Evolutionary conservation across 305 asterid species (phyloP).

Genomic region (Fraxinus angustifolia): DNA sequence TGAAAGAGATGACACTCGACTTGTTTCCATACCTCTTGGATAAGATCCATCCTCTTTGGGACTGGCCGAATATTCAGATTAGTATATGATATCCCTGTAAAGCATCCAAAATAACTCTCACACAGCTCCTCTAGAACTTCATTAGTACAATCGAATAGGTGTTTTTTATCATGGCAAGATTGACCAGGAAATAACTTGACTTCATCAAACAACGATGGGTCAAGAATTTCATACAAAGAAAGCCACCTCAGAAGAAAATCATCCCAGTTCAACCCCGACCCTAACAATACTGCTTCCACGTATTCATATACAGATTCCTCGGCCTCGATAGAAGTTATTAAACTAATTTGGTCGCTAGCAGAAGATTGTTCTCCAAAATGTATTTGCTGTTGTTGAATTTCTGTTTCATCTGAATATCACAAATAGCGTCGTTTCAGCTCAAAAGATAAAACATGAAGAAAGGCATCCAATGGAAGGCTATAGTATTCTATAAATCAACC

Average conservation of each 20-base stretch:
- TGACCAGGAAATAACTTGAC: constrained; percentile 49
- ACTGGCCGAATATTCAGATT: constrained; percentile 33
- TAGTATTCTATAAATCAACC: constrained; percentile 3
- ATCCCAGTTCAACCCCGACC: constrained; percentile 58
- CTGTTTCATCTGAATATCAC: constrained; percentile 44
- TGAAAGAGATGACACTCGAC: constrained; percentile 40
- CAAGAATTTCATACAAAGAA: constrained; percentile 44
- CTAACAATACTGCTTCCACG: constrained; percentile 57
- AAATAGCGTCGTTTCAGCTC: constrained; percentile 12
- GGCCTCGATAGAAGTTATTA: constrained; percentile 29
- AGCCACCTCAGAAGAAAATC: constrained; percentile 51
- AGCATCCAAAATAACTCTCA: constrained; percentile 37
- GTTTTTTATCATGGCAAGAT: constrained; percentile 40
- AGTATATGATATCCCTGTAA: constrained; percentile 18
- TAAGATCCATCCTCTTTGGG: constrained; percentile 51
- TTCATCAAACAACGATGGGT: constrained; percentile 49
- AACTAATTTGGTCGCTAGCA: constrained; percentile 26
- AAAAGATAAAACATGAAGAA: constrained; percentile 10
- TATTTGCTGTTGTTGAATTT: constrained; percentile 41
- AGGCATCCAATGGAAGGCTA: background rate
- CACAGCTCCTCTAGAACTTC: constrained; percentile 49
- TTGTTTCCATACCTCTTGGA: constrained; percentile 45
- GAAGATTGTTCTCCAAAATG: constrained; percentile 42
- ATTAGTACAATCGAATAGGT: constrained; percentile 52
- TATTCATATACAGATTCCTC: constrained; percentile 59